Conservation (phyloP, 805 yeast species). For the Wickerhamiella nectarea region DNA sequence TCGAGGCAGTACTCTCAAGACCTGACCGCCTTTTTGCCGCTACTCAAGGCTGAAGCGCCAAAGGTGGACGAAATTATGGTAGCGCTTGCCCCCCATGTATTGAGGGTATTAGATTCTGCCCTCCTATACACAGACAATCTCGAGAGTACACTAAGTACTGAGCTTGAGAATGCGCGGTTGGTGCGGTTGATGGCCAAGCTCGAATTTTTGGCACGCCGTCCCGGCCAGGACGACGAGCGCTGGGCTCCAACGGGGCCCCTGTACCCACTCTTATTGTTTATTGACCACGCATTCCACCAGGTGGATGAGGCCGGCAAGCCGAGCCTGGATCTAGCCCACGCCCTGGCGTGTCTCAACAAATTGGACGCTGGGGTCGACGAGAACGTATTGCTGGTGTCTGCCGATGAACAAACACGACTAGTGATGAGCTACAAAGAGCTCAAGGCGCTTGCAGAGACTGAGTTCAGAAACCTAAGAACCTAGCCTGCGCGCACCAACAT, state of each 20-base stretch:
- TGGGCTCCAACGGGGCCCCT: conserved; percentile 70
- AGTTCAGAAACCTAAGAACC: conserved; percentile 42
- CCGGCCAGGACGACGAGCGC: conserved; percentile 42
- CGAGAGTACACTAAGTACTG: conserved; percentile 38
- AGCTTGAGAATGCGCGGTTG: conserved; percentile 77
- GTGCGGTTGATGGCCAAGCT: conserved; percentile 73
- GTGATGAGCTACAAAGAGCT: conserved; percentile 77
- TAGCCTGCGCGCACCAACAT: not conserved
- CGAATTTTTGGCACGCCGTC: conserved; percentile 62
- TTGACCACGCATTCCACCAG: conserved; percentile 78
- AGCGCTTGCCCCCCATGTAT: conserved; percentile 19
- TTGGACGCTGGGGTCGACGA: conserved; percentile 88
- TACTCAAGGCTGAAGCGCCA: conserved; percentile 15
- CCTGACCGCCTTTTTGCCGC: conserved; percentile 16
- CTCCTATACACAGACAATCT: conserved; percentile 20
- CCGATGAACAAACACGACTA: conserved; percentile 75
- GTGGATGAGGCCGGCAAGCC: conserved; percentile 66
- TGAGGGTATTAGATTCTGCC: conserved; percentile 18
- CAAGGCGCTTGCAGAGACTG: conserved; percentile 48
- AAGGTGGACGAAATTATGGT: conserved; percentile 8
- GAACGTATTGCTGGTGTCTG: conserved; percentile 60
- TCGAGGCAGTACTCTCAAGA: conserved; percentile 15
- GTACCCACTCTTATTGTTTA: conserved; percentile 59
- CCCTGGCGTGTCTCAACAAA: conserved; percentile 66
- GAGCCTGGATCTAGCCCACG: conserved; percentile 68